Base-by-base conservation (phyloP, 2,329 filamentous ascomycete species). In the Phaeosphaeria sp. region DNA sequence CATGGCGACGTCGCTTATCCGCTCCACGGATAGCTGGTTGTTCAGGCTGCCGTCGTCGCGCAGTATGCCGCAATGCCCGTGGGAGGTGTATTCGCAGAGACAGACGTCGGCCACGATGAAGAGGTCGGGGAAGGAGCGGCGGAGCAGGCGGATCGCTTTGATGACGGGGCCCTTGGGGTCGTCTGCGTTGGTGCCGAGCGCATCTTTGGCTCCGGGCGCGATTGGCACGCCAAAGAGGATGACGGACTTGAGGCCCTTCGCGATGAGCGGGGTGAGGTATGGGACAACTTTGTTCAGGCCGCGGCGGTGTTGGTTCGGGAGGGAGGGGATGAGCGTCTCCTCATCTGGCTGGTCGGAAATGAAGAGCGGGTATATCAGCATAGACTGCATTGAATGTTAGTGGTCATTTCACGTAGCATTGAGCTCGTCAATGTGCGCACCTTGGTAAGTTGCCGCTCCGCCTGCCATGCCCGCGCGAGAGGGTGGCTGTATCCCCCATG, bases 281-380 rank as follows among this genome's bases (percentile, higher is more conserved):
- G 92, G 87, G 6, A 96, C 84, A 57, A 98, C 78, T 69, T 89
- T 91, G 83, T 96, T 96, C 74, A 98, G 76, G 61, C 95, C 94
- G 59, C 93, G 89, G 72, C 94, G 93, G 79, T 89, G 84, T 79
- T 98, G 94, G 75, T 93, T 92, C 1, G 95, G 95, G 3, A 99
- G 86, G 20, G 93, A 97, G 50, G 93, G 90, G 56, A 99, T 96
- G 17, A 91, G 84, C 15, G 89, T 91, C 81, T 97, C 91, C 81
- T 98, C 94, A 72, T 98, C 92, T 36, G 94, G 91, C 73, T 91
- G 87, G 79, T 99, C 95, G 71, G 95, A 96, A 65, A 99, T 87
- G 82, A 99, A 99, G 66, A 99, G 86, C 13, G 95, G 95, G 80
- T 96, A 98, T 73, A 99, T 97, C 72, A 99, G 89, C 95, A 98